Base-by-base conservation (phyloP, 805 yeast genomes). In the Starmerella riodocensis region DNA sequence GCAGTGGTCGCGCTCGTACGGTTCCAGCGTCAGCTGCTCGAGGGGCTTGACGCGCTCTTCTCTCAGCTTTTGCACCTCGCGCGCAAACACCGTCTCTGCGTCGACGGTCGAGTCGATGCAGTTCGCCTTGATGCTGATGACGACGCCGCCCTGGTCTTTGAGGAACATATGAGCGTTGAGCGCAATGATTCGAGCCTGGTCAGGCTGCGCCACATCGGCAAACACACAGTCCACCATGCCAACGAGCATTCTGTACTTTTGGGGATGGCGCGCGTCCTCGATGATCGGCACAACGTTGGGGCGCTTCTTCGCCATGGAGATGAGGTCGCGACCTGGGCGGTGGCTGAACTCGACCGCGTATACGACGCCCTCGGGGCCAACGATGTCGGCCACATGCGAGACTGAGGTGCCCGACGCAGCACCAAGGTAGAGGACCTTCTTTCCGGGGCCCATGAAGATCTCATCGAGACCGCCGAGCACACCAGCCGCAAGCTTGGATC, bases 241-340 rank as follows among this genome's bases (percentile, higher is more conserved):
- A 49, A 91, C 72, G 57, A 91, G 74, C 98, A 91, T 91, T 73
- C 98, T 79, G 78, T 91, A 91, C 69, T 91, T 91, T 65, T 91
- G 98, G 60, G 98, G 98, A 70, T 91, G 98, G 73, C 98, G 86
- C 50, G 98, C 98, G 70, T 91, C 98, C 69, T 91, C 98, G 63
- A 91, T 86, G 65, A 91, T 91, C 58, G 98, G 98, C 53, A 91
- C 84, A 43, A 91, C 93, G 61, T 91, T 91, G 51, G 98, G 97
- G 76, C 98, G 83, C 93, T 91, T 91, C 77, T 88, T 91, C 62
- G 98, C 98, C 98, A 91, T 91, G 58, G 93, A 83, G 59, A 91
- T 88, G 67, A 91, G 75, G 67, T 91, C 98, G 74, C 98, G 81
- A 65, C 98, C 98, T 60, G 97, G 94, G 75, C 98, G 81, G 76